Evolutionary conservation across 2,329 filamentous ascomycete species (phyloP).

Genomic region (Polytolypa hystricis): DNA sequence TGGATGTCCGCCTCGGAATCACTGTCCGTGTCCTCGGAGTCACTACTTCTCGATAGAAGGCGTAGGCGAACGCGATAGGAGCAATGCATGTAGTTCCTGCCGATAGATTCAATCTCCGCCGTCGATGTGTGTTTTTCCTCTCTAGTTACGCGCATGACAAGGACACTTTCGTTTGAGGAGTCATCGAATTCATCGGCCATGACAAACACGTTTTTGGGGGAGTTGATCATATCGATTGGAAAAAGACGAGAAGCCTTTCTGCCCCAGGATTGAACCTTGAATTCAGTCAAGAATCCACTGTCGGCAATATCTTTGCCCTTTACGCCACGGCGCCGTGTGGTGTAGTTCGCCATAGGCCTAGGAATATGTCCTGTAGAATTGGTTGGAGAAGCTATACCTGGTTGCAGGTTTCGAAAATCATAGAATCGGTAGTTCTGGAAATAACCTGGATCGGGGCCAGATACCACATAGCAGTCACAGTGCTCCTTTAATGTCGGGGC

Average conservation of each 20-base stretch:
- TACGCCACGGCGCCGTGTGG: conserved; percentile 6
- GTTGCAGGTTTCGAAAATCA: conserved; percentile 34
- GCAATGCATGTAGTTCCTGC: conserved; percentile 36
- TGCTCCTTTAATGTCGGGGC: too few relatives aligned
- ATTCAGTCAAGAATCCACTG: conserved; percentile 19
- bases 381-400: conserved; percentile 17
- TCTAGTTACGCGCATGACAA: conserved; percentile 38
- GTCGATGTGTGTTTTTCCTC: conserved; percentile 34
- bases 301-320: conserved; percentile 6
- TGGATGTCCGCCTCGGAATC: neutral
- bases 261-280: conserved; percentile 36
- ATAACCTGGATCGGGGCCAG: conserved; percentile 32
- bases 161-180: conserved; percentile 26
- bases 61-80: conserved; percentile 39
- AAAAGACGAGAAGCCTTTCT: conserved; percentile 26
- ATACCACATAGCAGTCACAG: conserved; percentile 40
- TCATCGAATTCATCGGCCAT: conserved; percentile 16
- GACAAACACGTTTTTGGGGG: conserved; percentile 37
- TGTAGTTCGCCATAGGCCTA: conserved; percentile 36
- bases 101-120: conserved; percentile 37
- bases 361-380: conserved; percentile 40
- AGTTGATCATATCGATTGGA: conserved; percentile 36
- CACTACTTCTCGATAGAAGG: conserved; percentile 21
- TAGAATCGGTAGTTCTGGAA: conserved; percentile 43
- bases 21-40: neutral